Base-by-base conservation (phyloP, 345 rosid species). In the Trapa bicornis region DNA sequence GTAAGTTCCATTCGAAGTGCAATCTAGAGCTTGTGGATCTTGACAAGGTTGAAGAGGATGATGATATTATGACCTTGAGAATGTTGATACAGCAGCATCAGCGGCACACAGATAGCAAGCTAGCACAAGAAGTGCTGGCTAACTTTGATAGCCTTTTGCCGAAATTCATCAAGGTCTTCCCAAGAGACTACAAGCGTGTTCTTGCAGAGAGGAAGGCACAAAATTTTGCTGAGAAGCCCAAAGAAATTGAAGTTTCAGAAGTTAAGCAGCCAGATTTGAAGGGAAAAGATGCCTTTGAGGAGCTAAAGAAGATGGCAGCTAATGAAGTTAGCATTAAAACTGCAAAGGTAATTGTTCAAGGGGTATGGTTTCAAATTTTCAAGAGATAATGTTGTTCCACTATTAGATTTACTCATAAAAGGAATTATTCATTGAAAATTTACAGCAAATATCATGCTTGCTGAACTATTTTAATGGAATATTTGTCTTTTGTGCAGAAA, bases 11-110 rank as follows among this genome's bases (percentile, higher is more conserved):
- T 17, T 83, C 96, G 6, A 82, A 96, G 47, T 95, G 99, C 83
- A 95, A 95, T 68, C 75, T 63, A 45, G 99, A 95, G 76, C 82
- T 91, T 39, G 98, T 95, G 56, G 98, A 95, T 85, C 94, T 95
- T 67, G 99, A 95, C 70, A 85, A 80, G 75, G 94, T 95, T 50
- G 98, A 91, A 76, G 97, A 87, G 68, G 94, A 86, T 17, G 99
- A 91, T 62, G 98, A 95, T 79, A 81, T 85, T 52, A 81, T 83
- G 87, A 87, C 88, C 16, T 85, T 95, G 45, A 85, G 77, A 75
- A 88, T 89, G 98, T 86, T 91, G 98, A 89, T 95, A 77, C 99
- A 95, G 72, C 99, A 91, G 72, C 99, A 95, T 75, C 91, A 86
- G 73, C 88, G 98, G 60, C 87, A 87, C 80, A 87, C 99, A 41